These are phyloP conservation scores for Eutypa lata DNA, from an alignment of 2,329 filamentous ascomycete genomes.

Conservation along the genomic window DNA sequence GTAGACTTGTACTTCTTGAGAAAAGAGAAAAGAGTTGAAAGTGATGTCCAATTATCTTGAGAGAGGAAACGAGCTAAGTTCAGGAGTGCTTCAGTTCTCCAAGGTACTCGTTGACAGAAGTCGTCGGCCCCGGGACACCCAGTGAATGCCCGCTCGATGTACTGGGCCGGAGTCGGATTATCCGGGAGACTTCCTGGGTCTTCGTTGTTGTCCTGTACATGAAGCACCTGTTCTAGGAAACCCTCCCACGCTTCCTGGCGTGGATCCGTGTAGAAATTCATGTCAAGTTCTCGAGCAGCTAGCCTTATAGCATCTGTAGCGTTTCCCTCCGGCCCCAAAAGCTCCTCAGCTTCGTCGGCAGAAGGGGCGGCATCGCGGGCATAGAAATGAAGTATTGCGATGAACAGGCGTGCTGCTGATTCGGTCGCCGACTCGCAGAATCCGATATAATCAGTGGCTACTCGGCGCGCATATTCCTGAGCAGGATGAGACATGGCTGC, in stretches of 20 bases:
- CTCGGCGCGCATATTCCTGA: neutral
- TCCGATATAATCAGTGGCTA: slow-evolving; percentile 1
- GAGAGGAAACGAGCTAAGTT: slow-evolving; percentile 1
- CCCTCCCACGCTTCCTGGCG: neutral
- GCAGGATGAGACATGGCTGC: neutral
- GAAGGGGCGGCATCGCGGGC: neutral
- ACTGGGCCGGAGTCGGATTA: neutral
- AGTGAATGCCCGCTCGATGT: neutral
- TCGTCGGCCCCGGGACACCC: neutral
- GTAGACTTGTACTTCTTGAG: neutral
- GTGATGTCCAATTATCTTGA: neutral
- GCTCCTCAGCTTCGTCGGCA: neutral
- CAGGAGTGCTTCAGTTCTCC: slow-evolving; percentile 1
- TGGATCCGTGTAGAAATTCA: neutral
- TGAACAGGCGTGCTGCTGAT: neutral
- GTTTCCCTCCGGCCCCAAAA: neutral
- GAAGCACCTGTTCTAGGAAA: slow-evolving; percentile 1
- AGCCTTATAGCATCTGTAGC: neutral
- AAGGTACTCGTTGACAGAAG: neutral
- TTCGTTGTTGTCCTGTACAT: neutral
- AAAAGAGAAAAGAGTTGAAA: neutral
- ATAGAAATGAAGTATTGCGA: neutral
- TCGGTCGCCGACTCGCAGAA: neutral
- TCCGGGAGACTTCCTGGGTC: neutral
- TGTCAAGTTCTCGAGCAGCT: neutral